These are phyloP conservation scores for Alternaria incomplexa DNA, from an alignment of 2,329 filamentous ascomycete genomes.

Conservation along the genomic window DNA sequence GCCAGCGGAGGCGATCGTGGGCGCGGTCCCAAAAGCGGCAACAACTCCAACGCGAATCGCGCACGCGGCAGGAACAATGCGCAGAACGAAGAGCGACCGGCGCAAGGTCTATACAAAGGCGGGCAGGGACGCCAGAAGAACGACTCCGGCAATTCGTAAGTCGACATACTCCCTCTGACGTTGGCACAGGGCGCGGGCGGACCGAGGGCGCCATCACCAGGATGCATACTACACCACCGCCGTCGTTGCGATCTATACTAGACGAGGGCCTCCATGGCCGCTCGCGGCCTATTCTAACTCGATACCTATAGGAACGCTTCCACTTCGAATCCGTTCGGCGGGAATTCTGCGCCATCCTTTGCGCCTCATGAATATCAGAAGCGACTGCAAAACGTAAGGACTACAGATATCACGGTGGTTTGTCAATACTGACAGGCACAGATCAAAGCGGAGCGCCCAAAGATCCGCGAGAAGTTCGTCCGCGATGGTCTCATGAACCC, in stretches of 20 bases:
- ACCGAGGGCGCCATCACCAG: slow-evolving; percentile 8
- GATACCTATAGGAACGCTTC: slow-evolving; percentile 10
- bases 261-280: slow-evolving; percentile 15
- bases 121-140: slow-evolving; percentile 14
- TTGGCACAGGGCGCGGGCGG: slow-evolving; percentile 17
- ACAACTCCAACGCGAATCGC: slow-evolving; percentile 8
- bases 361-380: slow-evolving; percentile 29
- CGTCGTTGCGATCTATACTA: slow-evolving; percentile 1
- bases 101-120: slow-evolving; percentile 15
- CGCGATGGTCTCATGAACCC: slow-evolving; percentile 53
- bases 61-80: slow-evolving; percentile 24
- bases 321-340: slow-evolving; percentile 6
- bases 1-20: slow-evolving; percentile 21
- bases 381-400: slow-evolving; percentile 35
- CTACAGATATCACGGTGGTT: no score
- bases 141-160: slow-evolving; percentile 14
- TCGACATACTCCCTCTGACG: slow-evolving; percentile 7
- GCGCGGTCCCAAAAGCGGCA: slow-evolving; percentile 18
- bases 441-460: slow-evolving; percentile 50
- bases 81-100: slow-evolving; percentile 16
- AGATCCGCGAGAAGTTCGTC: slow-evolving; percentile 49
- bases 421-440: slow-evolving; percentile 22
- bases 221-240: slow-evolving; percentile 8
- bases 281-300: slow-evolving; percentile 33
- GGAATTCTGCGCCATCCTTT: slow-evolving; percentile 30